Evolutionary conservation across 148 eudicot genomes (phyloP), one percentile per base, ranked within the genome.

Genomic region (Agrostemma githago): DNA sequence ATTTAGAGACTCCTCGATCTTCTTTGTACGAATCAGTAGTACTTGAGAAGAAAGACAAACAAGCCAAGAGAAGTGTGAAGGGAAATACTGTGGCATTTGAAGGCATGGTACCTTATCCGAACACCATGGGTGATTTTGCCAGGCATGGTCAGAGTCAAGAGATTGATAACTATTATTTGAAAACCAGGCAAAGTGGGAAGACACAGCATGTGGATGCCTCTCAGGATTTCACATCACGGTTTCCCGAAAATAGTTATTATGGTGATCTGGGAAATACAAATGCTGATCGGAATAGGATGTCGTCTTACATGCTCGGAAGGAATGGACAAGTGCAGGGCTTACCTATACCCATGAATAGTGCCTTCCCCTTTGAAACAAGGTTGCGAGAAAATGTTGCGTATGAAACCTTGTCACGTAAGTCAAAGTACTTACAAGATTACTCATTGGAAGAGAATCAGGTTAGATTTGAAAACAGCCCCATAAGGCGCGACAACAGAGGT

Each of bases 151-250:
- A 75, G 67, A 67, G 82, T 67, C 71, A 79, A 72, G 86, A 76
- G 60, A 66, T 67, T 9, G 85, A 81, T 46, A 79, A 59, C 39
- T 72, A 62, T 71, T 8, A 84, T 74, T 70, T 75, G 76, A 83
- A 79, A 76, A 75, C 67, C 42, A 88, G 85, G 82, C 85, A 71
- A 62, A 86, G 84, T 76, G 83, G 83, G 76, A 85, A 86, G 81
- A 75, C 74, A 78, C 86, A 79, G 78, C 86, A 82, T 79, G 46
- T 66, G 75, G 81, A 80, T 62, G 70, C 70, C 62, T 44, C 82
- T 65, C 86, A 74, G 71, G 79, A 71, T 76, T 83, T 70, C 62
- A 20, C 80, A 37, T 57, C 84, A 41, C 71, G 74, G 72, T 64
- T 40, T 61, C 58, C 78, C 21, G 85, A 82, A 62, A 80, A 75